A percentile compares a stretch with the other conserved stretches of the same genome.
Conservation (phyloP, 2,329 filamentous ascomycete species). For the Domatiomyces globalis region DNA sequence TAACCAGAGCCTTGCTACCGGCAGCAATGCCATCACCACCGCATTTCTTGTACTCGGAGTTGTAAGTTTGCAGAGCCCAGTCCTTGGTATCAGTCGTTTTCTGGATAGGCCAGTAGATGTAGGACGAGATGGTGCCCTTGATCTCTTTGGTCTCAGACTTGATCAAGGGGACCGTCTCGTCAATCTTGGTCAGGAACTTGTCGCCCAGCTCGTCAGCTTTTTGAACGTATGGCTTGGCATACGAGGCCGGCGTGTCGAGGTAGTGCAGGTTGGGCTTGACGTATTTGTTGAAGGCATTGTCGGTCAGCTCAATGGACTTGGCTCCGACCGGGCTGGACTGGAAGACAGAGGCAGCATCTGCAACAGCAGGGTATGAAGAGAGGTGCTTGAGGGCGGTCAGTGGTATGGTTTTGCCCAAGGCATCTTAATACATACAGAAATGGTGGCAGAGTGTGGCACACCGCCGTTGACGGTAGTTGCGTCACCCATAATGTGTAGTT, state of each 20-base stretch:
- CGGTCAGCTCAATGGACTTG: slow-evolving; percentile 62
- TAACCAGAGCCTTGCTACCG: slow-evolving; percentile 54
- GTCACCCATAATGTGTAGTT: slow-evolving; percentile 27
- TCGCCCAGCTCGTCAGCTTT: slow-evolving; percentile 68
- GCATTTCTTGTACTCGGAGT: slow-evolving; percentile 33
- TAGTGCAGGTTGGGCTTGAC: slow-evolving; percentile 67
- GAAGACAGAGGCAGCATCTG: slow-evolving; percentile 63
- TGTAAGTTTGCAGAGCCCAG: slow-evolving; percentile 31
- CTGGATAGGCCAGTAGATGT: slow-evolving; percentile 49
- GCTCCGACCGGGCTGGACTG: slow-evolving; percentile 71
- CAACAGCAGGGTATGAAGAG: slow-evolving; percentile 67
- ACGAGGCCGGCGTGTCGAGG: slow-evolving; percentile 63
- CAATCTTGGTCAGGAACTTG: slow-evolving; percentile 54
- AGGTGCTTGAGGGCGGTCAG: slow-evolving; percentile 50
- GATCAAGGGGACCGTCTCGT: slow-evolving; percentile 56
- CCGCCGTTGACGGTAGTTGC: slow-evolving; percentile 34
- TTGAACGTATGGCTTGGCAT: slow-evolving; percentile 69
- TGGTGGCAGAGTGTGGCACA: slow-evolving; percentile 28
- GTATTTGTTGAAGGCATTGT: slow-evolving; percentile 61
- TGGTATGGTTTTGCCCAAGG: not conserved
- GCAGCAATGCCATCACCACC: slow-evolving; percentile 47
- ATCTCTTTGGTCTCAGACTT: slow-evolving; percentile 63
- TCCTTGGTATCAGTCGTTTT: slow-evolving; percentile 44
- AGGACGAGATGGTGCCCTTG: slow-evolving; percentile 46
- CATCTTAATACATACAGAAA: slow-evolving; percentile 16